phyloP scores from a whole-genome alignment of 2,329 filamentous ascomycete genomes.

The Colletotrichum horii region DNA sequence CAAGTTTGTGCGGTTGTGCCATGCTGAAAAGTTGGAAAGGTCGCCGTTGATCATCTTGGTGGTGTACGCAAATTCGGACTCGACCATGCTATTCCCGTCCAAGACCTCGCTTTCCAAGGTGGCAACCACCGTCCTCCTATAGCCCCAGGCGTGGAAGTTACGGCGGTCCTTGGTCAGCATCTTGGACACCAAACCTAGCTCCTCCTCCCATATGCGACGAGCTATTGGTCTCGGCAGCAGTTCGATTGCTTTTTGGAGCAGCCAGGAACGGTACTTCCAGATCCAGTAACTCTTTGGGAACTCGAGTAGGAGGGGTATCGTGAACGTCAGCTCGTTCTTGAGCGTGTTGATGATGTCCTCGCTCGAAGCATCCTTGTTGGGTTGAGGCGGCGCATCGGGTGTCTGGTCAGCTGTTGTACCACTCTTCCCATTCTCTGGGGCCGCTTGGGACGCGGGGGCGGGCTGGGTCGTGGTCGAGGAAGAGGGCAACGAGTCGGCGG shows the following conservation, averaged over 20 bases:
- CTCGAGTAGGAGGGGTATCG: conserved; percentile 81
- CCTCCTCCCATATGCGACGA: conserved; percentile 78
- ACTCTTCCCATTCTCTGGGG: conserved; percentile 49
- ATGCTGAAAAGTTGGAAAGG: conserved; percentile 95
- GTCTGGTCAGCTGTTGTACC: conserved; percentile 57
- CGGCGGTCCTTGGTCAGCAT: conserved; percentile 87
- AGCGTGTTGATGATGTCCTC: conserved; percentile 44
- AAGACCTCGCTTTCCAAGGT: conserved; percentile 69
- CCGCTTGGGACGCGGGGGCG: conserved; percentile 49
- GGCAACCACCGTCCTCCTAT: conserved; percentile 79
- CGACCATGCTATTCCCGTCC: conserved; percentile 67
- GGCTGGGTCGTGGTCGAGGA: conserved; percentile 57
- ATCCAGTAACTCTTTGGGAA: conserved; percentile 99
- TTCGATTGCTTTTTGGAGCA: conserved; percentile 73
- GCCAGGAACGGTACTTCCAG: conserved; percentile 94
- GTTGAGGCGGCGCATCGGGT: conserved; percentile 21
- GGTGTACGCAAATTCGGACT: conserved; percentile 88
- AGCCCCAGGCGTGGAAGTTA: conserved; percentile 98
- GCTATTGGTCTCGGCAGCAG: conserved; percentile 63
- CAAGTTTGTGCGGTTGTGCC: conserved; percentile 88
- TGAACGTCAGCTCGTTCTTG: conserved; percentile 75
- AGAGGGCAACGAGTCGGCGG: conserved; percentile 61
- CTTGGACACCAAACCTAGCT: conserved; percentile 82
- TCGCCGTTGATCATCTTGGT: conserved; percentile 85
- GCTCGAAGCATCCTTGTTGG: conserved; percentile 8